Percentiles rank a stretch among this genome's conserved stretches.
Evolutionary conservation across 2,329 filamentous ascomycete species (phyloP).

Genomic region (Fusarium sp.): DNA sequence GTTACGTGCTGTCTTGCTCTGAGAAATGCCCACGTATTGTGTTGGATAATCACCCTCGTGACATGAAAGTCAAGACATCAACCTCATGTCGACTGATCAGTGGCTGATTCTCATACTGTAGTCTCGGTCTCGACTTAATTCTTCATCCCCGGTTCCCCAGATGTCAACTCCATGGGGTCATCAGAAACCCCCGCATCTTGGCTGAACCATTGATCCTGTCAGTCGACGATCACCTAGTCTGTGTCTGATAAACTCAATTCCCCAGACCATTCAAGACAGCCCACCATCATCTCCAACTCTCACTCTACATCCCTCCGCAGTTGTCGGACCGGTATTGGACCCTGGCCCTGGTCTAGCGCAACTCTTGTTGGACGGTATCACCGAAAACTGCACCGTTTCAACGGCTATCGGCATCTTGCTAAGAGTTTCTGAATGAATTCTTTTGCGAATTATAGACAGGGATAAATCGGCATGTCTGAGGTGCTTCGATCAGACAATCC

Average conservation of each 20-base stretch:
- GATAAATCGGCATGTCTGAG: not conserved
- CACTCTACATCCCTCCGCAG: not conserved
- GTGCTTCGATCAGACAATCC: not conserved
- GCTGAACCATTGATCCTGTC: constrained; percentile 3
- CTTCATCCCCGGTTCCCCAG: not conserved
- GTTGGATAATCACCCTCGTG: not conserved
- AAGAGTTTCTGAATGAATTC: not conserved
- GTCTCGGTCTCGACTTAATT: not conserved
- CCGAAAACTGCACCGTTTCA: constrained; percentile 26
- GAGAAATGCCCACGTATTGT: no score
- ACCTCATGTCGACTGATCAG: constrained; percentile 3
- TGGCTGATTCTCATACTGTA: not conserved
- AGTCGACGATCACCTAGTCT: not conserved
- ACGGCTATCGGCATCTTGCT: constrained; percentile 25
- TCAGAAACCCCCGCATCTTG: constrained; percentile 24
- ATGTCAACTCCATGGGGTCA: constrained; percentile 3
- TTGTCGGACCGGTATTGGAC: constrained; percentile 21
- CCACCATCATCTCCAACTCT: not conserved
- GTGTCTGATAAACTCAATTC: not conserved
- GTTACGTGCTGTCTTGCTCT: not conserved
- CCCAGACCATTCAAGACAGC: not conserved
- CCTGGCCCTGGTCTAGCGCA: constrained; percentile 10
- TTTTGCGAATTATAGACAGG: not conserved
- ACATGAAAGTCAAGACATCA: not conserved
- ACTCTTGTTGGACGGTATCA: constrained; percentile 8